These are phyloP conservation scores for Boletus pseudo-olivaceus DNA, from an alignment of 768 basidiomycete species.

Conservation along the genomic window DNA sequence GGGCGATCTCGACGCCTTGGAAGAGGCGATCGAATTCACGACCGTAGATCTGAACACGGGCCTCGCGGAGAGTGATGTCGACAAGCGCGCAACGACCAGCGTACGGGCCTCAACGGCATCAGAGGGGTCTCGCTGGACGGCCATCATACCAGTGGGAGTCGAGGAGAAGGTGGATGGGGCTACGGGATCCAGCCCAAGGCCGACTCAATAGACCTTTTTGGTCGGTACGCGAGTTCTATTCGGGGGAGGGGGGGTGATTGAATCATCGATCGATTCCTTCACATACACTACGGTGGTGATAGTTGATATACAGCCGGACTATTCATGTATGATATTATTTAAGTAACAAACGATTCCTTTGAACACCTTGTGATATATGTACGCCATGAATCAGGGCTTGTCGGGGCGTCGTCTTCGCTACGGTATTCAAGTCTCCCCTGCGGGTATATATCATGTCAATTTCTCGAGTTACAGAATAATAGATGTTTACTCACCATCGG, in stretches of 20 bases:
- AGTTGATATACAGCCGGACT: background rate
- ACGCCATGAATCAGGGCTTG: no score
- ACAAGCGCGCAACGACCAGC: background rate
- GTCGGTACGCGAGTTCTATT: background rate
- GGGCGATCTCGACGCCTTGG: constrained; percentile 1
- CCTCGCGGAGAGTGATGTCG: background rate
- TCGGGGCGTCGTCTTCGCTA: no score
- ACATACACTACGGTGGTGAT: background rate
- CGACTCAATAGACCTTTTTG: background rate
- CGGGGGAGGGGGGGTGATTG: no score
- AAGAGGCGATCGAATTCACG: constrained; percentile 9
- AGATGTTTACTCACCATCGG: no score
- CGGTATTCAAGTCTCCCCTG: no score
- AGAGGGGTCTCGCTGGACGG: background rate
- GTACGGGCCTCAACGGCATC: background rate
- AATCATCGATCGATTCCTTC: background rate
- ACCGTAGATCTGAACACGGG: constrained; percentile 11
- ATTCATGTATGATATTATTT: background rate
- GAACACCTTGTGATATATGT: no score
- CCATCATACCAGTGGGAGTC: background rate
- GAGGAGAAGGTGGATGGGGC: background rate
- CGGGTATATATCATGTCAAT: no score
- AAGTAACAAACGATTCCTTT: no score
- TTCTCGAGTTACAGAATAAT: no score
- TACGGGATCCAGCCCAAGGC: background rate